phyloP scores from a whole-genome alignment of 2,329 filamentous ascomycete genomes.

The Neonectria neomacrospora region DNA sequence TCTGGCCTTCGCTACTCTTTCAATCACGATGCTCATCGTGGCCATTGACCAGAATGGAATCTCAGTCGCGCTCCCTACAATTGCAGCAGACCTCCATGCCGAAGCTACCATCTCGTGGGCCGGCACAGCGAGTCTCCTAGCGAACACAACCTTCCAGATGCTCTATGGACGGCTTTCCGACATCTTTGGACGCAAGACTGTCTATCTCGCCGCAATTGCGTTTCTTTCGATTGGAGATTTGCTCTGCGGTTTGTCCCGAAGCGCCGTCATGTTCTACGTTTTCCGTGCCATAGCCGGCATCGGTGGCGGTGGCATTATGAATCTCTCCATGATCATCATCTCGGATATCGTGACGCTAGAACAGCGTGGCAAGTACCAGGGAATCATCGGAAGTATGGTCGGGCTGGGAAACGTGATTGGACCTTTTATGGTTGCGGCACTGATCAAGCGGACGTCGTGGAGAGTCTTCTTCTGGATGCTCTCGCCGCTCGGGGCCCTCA shows the following conservation, averaged over 20 bases:
- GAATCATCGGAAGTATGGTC: slow-evolving; percentile 54
- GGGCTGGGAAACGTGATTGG: slow-evolving; percentile 56
- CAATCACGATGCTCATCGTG: slow-evolving; percentile 63
- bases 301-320: slow-evolving; percentile 70
- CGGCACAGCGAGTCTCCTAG: slow-evolving; percentile 63
- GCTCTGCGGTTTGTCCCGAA: slow-evolving; percentile 67
- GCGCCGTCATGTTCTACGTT: slow-evolving; percentile 67
- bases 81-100: slow-evolving; percentile 59
- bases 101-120: slow-evolving; percentile 66
- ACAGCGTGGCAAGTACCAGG: slow-evolving; percentile 66
- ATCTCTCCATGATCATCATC: slow-evolving; percentile 70
- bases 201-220: slow-evolving; percentile 64
- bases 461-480: slow-evolving; percentile 59
- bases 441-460: slow-evolving; percentile 54
- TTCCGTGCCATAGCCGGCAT: slow-evolving; percentile 70
- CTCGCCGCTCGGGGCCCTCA: slow-evolving; percentile 59
- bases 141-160: slow-evolving; percentile 71
- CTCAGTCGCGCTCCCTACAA: slow-evolving; percentile 61
- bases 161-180: slow-evolving; percentile 72
- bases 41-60: slow-evolving; percentile 70
- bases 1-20: slow-evolving; percentile 62
- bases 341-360: slow-evolving; percentile 69
- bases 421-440: slow-evolving; percentile 56
- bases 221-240: slow-evolving; percentile 67
- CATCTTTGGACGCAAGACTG: slow-evolving; percentile 68